Conservation (phyloP, 345 rosid species). For the Cardamine occulta region DNA sequence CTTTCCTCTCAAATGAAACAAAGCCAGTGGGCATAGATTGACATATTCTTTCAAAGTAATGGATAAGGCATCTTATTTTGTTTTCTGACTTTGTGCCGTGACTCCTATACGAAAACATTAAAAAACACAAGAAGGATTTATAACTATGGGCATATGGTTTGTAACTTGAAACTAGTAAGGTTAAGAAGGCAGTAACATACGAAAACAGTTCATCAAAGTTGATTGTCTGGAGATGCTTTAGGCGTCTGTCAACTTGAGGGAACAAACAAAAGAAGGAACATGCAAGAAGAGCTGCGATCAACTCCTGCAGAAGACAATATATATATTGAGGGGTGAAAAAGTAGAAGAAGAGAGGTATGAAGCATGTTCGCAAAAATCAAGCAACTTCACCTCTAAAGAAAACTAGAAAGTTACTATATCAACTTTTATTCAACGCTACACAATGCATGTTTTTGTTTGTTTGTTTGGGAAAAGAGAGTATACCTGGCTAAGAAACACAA, state of each 20-base stretch:
- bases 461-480: not conserved
- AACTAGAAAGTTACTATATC: not conserved
- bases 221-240: slow-evolving; percentile 64
- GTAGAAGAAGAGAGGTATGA: not conserved
- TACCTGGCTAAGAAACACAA: slow-evolving; percentile 78
- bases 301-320: slow-evolving; percentile 26
- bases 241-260: slow-evolving; percentile 56
- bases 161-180: slow-evolving; percentile 3
- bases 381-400: not conserved
- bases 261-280: slow-evolving; percentile 61
- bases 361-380: not conserved
- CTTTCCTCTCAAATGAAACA: slow-evolving; percentile 86
- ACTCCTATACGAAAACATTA: slow-evolving; percentile 57
- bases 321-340: not conserved
- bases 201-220: slow-evolving; percentile 73
- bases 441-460: not conserved
- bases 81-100: slow-evolving; percentile 59
- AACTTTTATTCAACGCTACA: not conserved
- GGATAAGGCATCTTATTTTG: slow-evolving; percentile 67
- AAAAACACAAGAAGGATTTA: slow-evolving; percentile 11
- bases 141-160: slow-evolving; percentile 6
- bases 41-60: slow-evolving; percentile 75
- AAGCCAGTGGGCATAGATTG: slow-evolving; percentile 63
- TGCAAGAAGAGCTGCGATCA: slow-evolving; percentile 44
- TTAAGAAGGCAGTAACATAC: slow-evolving; percentile 53